A percentile compares a stretch with the other conserved stretches of the same genome.
These are phyloP conservation scores for Arabis alpina DNA, from an alignment of 345 rosid genomes.

Conservation along the genomic window DNA sequence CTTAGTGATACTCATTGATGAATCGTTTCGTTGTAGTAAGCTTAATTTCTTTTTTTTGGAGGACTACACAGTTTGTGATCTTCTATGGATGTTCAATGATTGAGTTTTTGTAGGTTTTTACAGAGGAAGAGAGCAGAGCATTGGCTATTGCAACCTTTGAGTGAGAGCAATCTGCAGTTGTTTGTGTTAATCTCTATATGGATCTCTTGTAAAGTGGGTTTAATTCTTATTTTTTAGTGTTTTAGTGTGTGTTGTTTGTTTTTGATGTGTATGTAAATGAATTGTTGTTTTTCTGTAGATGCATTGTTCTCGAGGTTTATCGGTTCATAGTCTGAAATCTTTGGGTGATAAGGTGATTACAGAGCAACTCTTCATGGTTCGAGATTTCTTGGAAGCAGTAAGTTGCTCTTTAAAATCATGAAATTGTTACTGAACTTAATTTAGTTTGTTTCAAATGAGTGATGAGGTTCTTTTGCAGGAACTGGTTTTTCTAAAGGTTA, in stretches of 20 bases:
- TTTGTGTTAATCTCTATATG: constrained; percentile 71
- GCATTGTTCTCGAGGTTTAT: constrained; percentile 58
- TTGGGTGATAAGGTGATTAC: constrained; percentile 59
- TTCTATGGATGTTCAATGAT: background rate
- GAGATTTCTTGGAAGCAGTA: constrained; percentile 82
- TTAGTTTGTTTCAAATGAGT: background rate
- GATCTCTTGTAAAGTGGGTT: constrained; percentile 74
- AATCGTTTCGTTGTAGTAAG: background rate
- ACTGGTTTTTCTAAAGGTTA: constrained; percentile 70
- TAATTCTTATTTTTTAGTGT: background rate
- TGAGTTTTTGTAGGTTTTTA: constrained; percentile 41
- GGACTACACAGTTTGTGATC: too few relatives aligned
- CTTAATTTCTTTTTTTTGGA: too few relatives aligned
- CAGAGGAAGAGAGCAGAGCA: constrained; percentile 40
- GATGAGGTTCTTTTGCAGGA: constrained; percentile 51
- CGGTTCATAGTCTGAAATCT: constrained; percentile 56
- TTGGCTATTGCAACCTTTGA: constrained; percentile 69
- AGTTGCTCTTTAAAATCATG: constrained; percentile 28
- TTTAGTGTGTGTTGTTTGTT: background rate
- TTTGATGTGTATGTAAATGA: constrained; percentile 41
- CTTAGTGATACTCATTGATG: background rate
- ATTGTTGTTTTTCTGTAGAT: constrained; percentile 28
- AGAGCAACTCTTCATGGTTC: constrained; percentile 66
- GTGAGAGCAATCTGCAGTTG: constrained; percentile 74
- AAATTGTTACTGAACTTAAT: background rate